Base-by-base conservation (phyloP, 1,139 yeast species). In the Yamadazyma taylorii region DNA sequence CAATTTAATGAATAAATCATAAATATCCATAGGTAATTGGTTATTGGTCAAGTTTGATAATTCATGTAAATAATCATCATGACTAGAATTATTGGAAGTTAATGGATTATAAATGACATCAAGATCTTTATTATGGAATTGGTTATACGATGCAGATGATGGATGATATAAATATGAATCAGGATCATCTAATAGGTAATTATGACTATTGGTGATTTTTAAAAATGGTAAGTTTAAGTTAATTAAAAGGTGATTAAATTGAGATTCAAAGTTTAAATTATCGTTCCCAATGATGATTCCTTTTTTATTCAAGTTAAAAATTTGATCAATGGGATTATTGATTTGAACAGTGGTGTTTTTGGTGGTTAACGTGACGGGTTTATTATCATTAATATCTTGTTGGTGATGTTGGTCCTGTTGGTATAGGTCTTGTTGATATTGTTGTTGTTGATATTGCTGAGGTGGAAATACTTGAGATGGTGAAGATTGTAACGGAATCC, bases 281-380 rank as follows among this genome's bases (percentile, higher is more conserved):
- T 72, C 78, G 44, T 72, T 72, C 4, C 78, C 78, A 25, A 72
- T 71, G 26, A 72, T 68, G 9, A 71, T 54, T 0, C 78, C 78
- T 40, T 71, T 68, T 30, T 59, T 56, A 43, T 72, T 72, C 33
- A 72, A 58, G 39, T 72, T 72, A 50, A 72, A 71, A 2, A 72
- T 71, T 46, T 72, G 77, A 42, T 72, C 78, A 25, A 72, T 72
- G 1, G 75, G 76, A 43, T 70, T 69, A 47, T 69, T 69, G 39
- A 67, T 66, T 38, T 40, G 65, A 68, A 15, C 63, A 59, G 16
- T 31, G 13, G 39, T 37, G 12, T 30, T 35, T 5, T 37, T 40
- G 28, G 56, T 34, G 30, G 22, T 17, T 25, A 7, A 15, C 5
- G 30, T 23, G 17, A 27, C 24, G 13, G 23, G 19, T 28, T 17